A percentile compares a stretch with the other conserved stretches of the same genome.
These are phyloP conservation scores for Physcia stellaris DNA, from an alignment of 495 filamentous ascomycete species.

Conservation along the genomic window DNA sequence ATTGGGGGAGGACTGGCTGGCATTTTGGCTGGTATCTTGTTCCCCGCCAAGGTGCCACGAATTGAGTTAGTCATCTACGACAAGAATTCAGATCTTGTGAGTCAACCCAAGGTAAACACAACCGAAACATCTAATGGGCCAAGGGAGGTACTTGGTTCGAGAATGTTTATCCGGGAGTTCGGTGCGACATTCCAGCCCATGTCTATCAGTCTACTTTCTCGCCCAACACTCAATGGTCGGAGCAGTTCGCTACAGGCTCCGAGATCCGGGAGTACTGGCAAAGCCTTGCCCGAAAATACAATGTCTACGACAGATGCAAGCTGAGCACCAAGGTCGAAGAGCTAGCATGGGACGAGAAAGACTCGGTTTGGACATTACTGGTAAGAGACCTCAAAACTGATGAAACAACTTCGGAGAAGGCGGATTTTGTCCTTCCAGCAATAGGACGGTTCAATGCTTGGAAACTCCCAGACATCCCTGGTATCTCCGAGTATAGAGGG, in stretches of 20 bases:
- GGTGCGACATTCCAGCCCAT: constrained; percentile 58
- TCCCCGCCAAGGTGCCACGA: constrained; percentile 36
- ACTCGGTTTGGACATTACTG: constrained; percentile 37
- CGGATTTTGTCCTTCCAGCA: constrained; percentile 49
- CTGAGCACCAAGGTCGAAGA: constrained; percentile 35
- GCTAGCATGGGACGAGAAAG: constrained; percentile 37
- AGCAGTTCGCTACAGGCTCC: constrained; percentile 46
- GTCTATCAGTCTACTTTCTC: constrained; percentile 54
- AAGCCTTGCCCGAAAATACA: constrained; percentile 41
- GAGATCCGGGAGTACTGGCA: constrained; percentile 59
- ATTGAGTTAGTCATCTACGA: constrained; percentile 41
- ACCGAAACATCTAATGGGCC: no score
- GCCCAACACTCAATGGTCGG: constrained; percentile 52
- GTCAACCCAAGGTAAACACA: no score
- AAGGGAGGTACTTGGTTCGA: constrained; percentile 45
- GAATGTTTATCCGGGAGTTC: constrained; percentile 44
- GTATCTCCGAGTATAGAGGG: constrained; percentile 34
- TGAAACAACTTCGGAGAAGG: constrained; percentile 35
- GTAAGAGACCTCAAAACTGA: constrained; percentile 24
- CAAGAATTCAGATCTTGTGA: constrained; percentile 42
- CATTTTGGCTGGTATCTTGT: constrained; percentile 32
- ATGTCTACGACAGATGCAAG: constrained; percentile 43
- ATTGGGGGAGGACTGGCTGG: constrained; percentile 40
- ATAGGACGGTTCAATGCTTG: constrained; percentile 41
- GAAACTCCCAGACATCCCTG: constrained; percentile 37